Evolutionary conservation across 1,139 yeast species (phyloP), one percentile per base, ranked within the genome.

Genomic region (Scheffersomyces titani): DNA sequence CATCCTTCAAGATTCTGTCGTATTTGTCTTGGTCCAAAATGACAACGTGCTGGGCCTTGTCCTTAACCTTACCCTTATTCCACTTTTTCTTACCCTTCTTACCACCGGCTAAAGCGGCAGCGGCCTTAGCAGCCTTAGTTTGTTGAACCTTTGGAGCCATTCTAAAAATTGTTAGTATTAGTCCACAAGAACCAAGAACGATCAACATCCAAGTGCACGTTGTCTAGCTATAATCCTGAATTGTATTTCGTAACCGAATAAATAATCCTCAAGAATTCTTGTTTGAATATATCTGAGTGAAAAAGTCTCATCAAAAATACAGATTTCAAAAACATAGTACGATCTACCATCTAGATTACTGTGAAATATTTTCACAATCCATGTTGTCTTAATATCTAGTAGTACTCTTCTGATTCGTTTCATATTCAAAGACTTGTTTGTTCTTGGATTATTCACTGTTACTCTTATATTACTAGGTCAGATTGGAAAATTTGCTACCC

Each of bases 21-120:
- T 90, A 92, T 81, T 93, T 91, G 73, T 94, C 97, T 86, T 96
- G 98, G 84, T 94, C 99, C 77, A 96, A 87, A 81, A 91, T 86
- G 77, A 94, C 94, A 78, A 92, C 88, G 88, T 94, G 99, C 82
- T 91, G 96, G 74, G 99, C 99, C 97, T 91, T 94, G 85, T 94
- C 99, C 96, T 96, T 96, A 83, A 92, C 97, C 90, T 96, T 92
- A 84, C 98, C 98, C 89, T 94, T 93, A 89, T 96, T 90, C 99
- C 99, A 94, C 97, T 94, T 94, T 97, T 94, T 94, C 92, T 96
- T 94, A 85, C 97, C 92, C 82, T 94, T 92, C 92, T 94, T 94
- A 89, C 98, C 98, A 90, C 98, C 98, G 81, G 98, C 97, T 88
- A 92, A 86, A 82, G 98, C 98, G 87, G 99, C 98, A 77, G 98